These are phyloP conservation scores for Grosmannia serpens DNA, from an alignment of 2,329 filamentous ascomycete species.

Conservation along the genomic window DNA sequence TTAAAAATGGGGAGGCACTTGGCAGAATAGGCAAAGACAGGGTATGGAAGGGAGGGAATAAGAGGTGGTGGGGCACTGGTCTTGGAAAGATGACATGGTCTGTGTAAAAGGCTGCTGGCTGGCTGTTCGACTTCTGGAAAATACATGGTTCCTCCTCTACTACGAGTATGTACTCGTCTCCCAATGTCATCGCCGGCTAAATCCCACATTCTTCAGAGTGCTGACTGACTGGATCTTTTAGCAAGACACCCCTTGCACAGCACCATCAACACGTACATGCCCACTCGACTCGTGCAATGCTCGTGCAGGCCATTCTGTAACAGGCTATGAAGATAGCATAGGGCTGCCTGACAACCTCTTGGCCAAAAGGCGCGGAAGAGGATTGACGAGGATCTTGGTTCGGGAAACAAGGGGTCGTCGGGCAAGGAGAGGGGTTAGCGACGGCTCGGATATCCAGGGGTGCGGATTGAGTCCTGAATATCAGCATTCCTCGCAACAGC, in stretches of 20 bases:
- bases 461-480: not conserved
- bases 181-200: not conserved
- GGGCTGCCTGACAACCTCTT: not conserved
- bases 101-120: not conserved
- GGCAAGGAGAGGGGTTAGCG: not conserved
- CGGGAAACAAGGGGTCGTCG: not conserved
- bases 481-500: not conserved
- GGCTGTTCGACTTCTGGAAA: not conserved
- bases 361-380: not conserved
- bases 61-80: not conserved
- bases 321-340: not conserved
- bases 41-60: slow-evolving; percentile 1
- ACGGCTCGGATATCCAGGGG: not conserved
- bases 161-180: too few species aligned
- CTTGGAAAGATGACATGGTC: not conserved
- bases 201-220: not conserved
- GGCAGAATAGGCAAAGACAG: not conserved
- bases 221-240: not conserved
- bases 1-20: slow-evolving; percentile 3
- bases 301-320: too few species aligned
- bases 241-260: not conserved
- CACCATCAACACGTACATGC: too few species aligned
- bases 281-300: too few species aligned
- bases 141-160: not conserved
- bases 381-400: not conserved